Conservation (phyloP, 129 eudicot species). For the Flaveria trinervia region DNA sequence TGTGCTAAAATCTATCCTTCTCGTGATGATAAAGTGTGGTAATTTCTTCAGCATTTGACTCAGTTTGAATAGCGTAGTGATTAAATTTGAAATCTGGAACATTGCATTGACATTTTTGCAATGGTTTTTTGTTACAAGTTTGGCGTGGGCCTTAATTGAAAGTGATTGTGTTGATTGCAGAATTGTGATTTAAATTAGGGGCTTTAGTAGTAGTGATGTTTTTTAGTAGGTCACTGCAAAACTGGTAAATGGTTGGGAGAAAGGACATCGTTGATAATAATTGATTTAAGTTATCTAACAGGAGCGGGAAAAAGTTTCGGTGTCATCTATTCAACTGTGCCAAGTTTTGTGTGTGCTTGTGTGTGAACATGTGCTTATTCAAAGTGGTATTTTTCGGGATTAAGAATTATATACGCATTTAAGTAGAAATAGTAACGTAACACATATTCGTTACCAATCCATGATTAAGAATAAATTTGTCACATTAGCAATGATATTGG, state of each 20-base stretch:
- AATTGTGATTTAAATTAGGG: neutral
- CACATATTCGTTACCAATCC: neutral
- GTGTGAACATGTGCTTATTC: constrained; percentile 6
- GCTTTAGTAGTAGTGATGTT: constrained; percentile 4
- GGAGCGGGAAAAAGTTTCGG: neutral
- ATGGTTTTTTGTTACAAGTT: constrained; percentile 5
- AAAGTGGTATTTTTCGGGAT: neutral
- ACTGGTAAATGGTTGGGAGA: constrained; percentile 6
- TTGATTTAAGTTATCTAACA: neutral
- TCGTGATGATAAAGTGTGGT: constrained; percentile 10
- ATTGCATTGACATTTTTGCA: neutral
- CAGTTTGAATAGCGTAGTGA: neutral
- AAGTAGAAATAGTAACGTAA: neutral
- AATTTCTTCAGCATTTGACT: neutral
- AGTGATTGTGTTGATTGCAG: neutral
- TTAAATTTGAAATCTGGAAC: constrained; percentile 10
- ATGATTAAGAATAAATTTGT: neutral
- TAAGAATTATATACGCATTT: neutral
- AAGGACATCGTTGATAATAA: neutral
- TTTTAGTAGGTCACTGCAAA: constrained; percentile 12
- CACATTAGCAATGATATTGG: constrained; percentile 1
- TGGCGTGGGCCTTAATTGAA: neutral
- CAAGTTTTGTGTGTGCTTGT: neutral
- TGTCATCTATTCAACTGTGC: neutral
- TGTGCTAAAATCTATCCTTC: neutral